phyloP scores from a whole-genome alignment of 768 basidiomycete genomes.

The Naematelia aurantialba region DNA sequence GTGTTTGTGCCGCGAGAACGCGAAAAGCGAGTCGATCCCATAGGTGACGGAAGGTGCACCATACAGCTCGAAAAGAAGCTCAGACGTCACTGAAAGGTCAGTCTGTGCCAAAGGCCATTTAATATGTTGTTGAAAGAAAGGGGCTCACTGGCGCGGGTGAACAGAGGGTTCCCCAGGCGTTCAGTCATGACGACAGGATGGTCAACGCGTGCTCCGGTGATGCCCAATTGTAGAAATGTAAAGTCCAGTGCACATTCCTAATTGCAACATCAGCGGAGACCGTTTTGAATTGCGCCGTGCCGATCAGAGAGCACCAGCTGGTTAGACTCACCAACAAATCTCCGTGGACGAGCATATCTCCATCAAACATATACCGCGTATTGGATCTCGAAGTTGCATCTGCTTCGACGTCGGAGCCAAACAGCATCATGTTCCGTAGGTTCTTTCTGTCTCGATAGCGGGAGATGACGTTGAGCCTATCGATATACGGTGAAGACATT shows the following conservation, averaged over 20 bases:
- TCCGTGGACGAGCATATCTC: conserved; percentile 83
- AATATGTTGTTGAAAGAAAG: conserved; percentile 1
- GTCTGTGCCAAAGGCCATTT: not conserved
- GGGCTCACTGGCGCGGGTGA: conserved; percentile 75
- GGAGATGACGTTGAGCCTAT: conserved; percentile 67
- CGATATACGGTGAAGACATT: conserved; percentile 58
- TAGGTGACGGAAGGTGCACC: conserved; percentile 78
- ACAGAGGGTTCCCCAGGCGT: conserved; percentile 77
- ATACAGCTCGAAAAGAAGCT: conserved; percentile 93
- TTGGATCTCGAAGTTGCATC: conserved; percentile 80
- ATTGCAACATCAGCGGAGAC: not conserved
- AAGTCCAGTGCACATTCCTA: conserved; percentile 95
- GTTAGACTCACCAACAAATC: conserved; percentile 74
- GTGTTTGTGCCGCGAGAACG: conserved; percentile 72
- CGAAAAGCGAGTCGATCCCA: conserved; percentile 85
- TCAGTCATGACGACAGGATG: conserved; percentile 95
- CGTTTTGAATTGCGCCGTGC: too few relatives aligned
- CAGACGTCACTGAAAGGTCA: conserved; percentile 70
- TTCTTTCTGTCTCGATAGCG: conserved; percentile 86
- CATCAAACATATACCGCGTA: conserved; percentile 83
- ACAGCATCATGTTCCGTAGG: conserved; percentile 76
- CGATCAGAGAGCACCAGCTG: not conserved
- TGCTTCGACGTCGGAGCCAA: conserved; percentile 79
- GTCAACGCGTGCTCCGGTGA: conserved; percentile 68
- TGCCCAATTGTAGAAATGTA: conserved; percentile 78